A percentile compares a stretch with the other conserved stretches of the same genome.
Conservation (phyloP, 2,329 filamentous ascomycete species). For the Colletotrichum lentis region DNA sequence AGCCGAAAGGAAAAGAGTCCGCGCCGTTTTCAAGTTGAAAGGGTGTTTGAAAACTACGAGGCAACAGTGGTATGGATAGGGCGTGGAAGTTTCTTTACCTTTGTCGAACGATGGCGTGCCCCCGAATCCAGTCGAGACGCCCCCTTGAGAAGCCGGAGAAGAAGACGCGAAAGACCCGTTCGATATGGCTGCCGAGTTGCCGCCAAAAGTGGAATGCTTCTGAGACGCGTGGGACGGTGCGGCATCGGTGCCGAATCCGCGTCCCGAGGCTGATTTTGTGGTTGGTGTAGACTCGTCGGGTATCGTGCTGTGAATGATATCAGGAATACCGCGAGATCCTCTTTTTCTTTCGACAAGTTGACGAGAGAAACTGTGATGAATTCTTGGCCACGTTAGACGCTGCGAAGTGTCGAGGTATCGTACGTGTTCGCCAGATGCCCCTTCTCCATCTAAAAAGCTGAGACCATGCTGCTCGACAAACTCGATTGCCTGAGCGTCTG, state of each 20-base stretch:
- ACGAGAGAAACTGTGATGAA: slow-evolving; percentile 65
- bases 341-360: slow-evolving; percentile 69
- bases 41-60: not conserved
- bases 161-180: slow-evolving; percentile 19
- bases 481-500: slow-evolving; percentile 69
- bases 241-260: slow-evolving; percentile 19
- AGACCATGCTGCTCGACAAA: slow-evolving; percentile 69
- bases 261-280: not conserved
- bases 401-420: slow-evolving; percentile 53
- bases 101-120: slow-evolving; percentile 20
- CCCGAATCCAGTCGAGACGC: slow-evolving; percentile 7
- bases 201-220: slow-evolving; percentile 5
- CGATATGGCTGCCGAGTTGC: not conserved
- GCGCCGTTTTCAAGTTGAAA: not conserved
- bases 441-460: slow-evolving; percentile 54
- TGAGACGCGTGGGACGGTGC: slow-evolving; percentile 20
- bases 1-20: not conserved
- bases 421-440: slow-evolving; percentile 48
- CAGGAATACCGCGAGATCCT: slow-evolving; percentile 58
- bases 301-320: slow-evolving; percentile 65
- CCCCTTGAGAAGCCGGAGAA: slow-evolving; percentile 8
- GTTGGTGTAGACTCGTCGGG: slow-evolving; percentile 49
- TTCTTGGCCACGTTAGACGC: slow-evolving; percentile 57
- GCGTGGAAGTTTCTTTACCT: slow-evolving; percentile 30
- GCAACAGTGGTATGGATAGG: not conserved